These are phyloP conservation scores for Plasmodium cynomolgi DNA, from an alignment of 169 alveolate species.

Conservation along the genomic window DNA sequence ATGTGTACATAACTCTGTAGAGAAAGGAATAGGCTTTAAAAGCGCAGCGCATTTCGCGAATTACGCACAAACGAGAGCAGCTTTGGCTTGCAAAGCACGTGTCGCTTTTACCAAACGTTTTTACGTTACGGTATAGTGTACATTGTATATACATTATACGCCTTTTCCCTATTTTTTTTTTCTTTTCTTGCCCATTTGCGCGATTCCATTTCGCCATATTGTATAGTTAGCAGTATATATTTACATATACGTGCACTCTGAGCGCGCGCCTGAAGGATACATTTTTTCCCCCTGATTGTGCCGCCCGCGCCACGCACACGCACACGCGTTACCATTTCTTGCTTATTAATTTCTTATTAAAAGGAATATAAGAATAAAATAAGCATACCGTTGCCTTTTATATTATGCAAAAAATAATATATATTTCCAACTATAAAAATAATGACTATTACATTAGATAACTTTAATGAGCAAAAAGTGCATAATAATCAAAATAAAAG, in stretches of 20 bases:
- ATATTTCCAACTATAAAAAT: conserved; percentile 14
- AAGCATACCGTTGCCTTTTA: not conserved
- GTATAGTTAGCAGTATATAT: not conserved
- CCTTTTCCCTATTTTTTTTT: not conserved
- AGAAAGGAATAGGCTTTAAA: not conserved
- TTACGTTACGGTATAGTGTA: not conserved
- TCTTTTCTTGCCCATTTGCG: not conserved
- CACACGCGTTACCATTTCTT: not conserved
- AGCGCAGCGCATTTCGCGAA: not conserved
- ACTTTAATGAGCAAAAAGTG: conserved; percentile 21
- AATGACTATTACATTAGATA: conserved; percentile 67
- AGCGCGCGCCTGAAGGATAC: not conserved
- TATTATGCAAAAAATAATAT: conserved; percentile 15
- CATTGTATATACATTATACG: not conserved
- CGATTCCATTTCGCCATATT: not conserved
- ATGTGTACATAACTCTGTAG: not conserved
- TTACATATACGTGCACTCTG: not conserved
- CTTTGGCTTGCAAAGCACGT: not conserved
- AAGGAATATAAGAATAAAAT: conserved; percentile 15
- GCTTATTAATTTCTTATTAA: not conserved
- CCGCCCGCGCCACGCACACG: not conserved
- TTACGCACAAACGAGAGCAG: not conserved
- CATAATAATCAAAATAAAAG: conserved; percentile 40
- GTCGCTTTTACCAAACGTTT: not conserved
- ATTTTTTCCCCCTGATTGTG: not conserved